Percentiles rank a stretch among this genome's conserved stretches.
Conservation (phyloP, 768 basidiomycete species). For the Russula olivacea region DNA sequence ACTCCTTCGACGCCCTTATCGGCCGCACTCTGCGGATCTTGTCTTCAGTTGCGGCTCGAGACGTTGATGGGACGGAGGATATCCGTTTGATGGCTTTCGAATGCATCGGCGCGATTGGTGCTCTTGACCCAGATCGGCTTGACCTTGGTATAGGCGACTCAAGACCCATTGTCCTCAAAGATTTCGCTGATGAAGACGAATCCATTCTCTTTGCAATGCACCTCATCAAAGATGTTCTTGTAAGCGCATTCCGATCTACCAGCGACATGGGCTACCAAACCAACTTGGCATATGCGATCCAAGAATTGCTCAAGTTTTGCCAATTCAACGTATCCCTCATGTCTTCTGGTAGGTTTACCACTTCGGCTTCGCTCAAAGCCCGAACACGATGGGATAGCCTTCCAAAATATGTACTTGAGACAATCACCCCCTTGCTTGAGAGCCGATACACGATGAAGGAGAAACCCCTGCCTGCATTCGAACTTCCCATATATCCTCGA, state of each 20-base stretch:
- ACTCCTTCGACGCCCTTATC: conserved; percentile 74
- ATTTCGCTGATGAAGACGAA: conserved; percentile 77
- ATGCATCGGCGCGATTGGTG: conserved; percentile 87
- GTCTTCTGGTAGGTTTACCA: conserved; percentile 39
- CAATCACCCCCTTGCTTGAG: conserved; percentile 77
- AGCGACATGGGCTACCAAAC: conserved; percentile 91
- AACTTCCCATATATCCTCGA: conserved; percentile 73
- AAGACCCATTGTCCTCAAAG: conserved; percentile 67
- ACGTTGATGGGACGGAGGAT: conserved; percentile 66
- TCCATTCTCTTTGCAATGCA: conserved; percentile 75
- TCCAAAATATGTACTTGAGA: conserved; percentile 80
- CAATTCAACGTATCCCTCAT: conserved; percentile 77
- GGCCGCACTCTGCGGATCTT: conserved; percentile 62
- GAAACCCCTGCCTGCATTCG: conserved; percentile 29
- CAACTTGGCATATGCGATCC: conserved; percentile 84
- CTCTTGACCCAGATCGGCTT: conserved; percentile 91
- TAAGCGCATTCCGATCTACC: conserved; percentile 85
- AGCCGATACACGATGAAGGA: conserved; percentile 48
- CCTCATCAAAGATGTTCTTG: conserved; percentile 79
- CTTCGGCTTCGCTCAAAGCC: conserved; percentile 54
- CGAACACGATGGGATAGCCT: conserved; percentile 73
- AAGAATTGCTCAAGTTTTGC: conserved; percentile 84
- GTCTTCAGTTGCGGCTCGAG: conserved; percentile 65
- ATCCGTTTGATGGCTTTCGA: conserved; percentile 74
- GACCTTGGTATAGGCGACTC: conserved; percentile 55